Percentiles rank a stretch among this genome's conserved stretches.
phyloP scores from a whole-genome alignment of 1,284 basidiomycete genomes.

The Ustilago xerochloae region DNA sequence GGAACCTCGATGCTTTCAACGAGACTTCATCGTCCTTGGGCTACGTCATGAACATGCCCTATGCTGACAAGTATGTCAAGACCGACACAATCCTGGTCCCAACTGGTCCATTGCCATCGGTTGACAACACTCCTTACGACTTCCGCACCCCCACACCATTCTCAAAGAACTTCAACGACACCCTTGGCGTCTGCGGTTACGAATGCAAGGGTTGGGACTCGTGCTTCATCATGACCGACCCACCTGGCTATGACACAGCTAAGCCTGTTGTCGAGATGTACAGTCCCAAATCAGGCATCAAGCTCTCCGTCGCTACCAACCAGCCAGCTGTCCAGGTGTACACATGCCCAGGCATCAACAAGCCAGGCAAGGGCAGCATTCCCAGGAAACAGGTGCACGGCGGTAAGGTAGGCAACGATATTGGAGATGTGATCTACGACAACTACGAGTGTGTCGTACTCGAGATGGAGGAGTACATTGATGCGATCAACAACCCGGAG shows the following conservation, averaged over 20 bases:
- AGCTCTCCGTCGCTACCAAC: conserved; percentile 49
- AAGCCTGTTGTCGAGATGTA: conserved; percentile 54
- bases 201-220: conserved; percentile 61
- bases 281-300: conserved; percentile 56
- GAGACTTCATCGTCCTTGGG: conserved; percentile 46
- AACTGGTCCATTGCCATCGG: conserved; percentile 49
- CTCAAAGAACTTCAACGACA: conserved; percentile 51
- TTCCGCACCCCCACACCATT: conserved; percentile 51
- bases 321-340: conserved; percentile 61
- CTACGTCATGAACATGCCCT: conserved; percentile 56
- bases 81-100: conserved; percentile 57
- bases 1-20: conserved; percentile 60
- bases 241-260: conserved; percentile 44
- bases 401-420: conserved; percentile 49
- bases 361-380: conserved; percentile 49
- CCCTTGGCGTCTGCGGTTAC: conserved; percentile 54
- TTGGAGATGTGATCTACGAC: conserved; percentile 51
- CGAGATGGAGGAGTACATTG: conserved; percentile 63
- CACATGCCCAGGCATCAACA: conserved; percentile 51
- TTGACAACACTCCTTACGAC: conserved; percentile 50
- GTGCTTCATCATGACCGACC: conserved; percentile 57
- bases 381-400: conserved; percentile 62
- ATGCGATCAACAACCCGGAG: conserved; percentile 57
- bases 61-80: conserved; percentile 56
- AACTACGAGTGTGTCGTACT: conserved; percentile 58